Conservation (phyloP, 225 moss, liverwort and hornwort species). For the Anthoceros angustus region DNA sequence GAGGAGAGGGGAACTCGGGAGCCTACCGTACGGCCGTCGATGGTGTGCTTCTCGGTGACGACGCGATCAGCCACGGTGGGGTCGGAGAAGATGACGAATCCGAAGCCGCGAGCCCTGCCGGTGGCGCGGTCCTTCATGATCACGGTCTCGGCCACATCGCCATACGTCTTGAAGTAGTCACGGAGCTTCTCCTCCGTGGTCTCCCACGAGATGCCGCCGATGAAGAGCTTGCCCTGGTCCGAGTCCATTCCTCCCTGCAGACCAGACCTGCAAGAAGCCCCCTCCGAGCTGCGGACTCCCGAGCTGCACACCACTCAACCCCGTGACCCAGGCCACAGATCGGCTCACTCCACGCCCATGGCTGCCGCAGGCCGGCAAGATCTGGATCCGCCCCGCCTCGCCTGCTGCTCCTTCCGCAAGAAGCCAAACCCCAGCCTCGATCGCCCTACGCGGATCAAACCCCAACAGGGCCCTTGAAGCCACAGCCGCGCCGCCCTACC, state of each 20-base stretch:
- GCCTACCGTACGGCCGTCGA: constrained; percentile 37
- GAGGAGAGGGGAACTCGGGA: neutral
- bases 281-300: neutral
- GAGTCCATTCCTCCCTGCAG: constrained; percentile 22
- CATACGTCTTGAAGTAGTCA: constrained; percentile 34
- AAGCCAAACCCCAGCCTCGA: neutral
- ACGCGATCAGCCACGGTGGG: constrained; percentile 36
- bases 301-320: neutral
- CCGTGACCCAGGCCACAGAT: neutral
- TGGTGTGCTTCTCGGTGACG: constrained; percentile 38
- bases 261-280: neutral
- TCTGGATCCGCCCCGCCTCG: no score
- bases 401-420: neutral
- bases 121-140: constrained; percentile 50
- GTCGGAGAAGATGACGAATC: constrained; percentile 36
- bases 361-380: neutral
- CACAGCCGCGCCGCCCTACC: neutral
- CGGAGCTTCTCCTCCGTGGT: constrained; percentile 38
- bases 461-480: neutral
- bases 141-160: constrained; percentile 35
- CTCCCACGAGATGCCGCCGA: constrained; percentile 46
- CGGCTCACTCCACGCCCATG: neutral
- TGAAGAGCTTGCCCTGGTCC: constrained; percentile 44
- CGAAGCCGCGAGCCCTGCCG: constrained; percentile 35
- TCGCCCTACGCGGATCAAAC: neutral